These are phyloP conservation scores for Microdochium nivale DNA, from an alignment of 2,329 filamentous ascomycete genomes.

Conservation along the genomic window DNA sequence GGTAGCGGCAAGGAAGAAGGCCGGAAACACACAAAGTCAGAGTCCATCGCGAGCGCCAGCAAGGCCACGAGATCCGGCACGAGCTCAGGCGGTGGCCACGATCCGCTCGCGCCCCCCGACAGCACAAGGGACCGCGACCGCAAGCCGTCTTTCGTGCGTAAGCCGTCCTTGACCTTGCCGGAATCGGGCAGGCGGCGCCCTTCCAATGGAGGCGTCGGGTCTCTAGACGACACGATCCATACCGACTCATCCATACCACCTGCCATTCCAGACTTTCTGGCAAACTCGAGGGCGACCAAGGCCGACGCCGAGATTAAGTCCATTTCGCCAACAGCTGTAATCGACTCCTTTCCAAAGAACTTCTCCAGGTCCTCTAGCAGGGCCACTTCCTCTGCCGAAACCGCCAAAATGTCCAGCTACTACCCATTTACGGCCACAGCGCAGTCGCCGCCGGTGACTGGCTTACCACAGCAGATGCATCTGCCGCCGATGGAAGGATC, in stretches of 20 bases:
- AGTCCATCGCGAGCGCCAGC: conserved; percentile 3
- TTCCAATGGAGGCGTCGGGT: conserved; percentile 25
- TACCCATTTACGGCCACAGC: conserved; percentile 23
- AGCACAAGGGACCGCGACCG: conserved; percentile 28
- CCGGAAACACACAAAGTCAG: conserved; percentile 5
- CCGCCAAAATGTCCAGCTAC: conserved; percentile 33
- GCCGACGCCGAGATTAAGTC: conserved; percentile 1
- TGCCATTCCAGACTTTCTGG: conserved; percentile 45
- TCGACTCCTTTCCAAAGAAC: background rate
- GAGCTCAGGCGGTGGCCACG: conserved; percentile 18
- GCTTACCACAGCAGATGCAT: conserved; percentile 4
- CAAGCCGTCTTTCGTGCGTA: conserved; percentile 44
- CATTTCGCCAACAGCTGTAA: background rate
- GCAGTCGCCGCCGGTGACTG: conserved; percentile 10
- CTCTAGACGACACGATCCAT: conserved; percentile 19
- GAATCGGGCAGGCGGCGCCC: conserved; percentile 28
- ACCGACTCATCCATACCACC: conserved; percentile 40
- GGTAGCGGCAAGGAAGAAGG: conserved; percentile 3
- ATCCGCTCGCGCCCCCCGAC: background rate
- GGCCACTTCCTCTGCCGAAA: background rate
- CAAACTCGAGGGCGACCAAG: conserved; percentile 27
- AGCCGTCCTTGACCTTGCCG: conserved; percentile 39
- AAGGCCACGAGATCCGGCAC: conserved; percentile 21
- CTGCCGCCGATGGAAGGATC: conserved; percentile 8
- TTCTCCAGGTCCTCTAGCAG: background rate